These are phyloP conservation scores for Fragilariopsis cylindrus DNA, from an alignment of 108 stramenopile species.

Conservation along the genomic window DNA sequence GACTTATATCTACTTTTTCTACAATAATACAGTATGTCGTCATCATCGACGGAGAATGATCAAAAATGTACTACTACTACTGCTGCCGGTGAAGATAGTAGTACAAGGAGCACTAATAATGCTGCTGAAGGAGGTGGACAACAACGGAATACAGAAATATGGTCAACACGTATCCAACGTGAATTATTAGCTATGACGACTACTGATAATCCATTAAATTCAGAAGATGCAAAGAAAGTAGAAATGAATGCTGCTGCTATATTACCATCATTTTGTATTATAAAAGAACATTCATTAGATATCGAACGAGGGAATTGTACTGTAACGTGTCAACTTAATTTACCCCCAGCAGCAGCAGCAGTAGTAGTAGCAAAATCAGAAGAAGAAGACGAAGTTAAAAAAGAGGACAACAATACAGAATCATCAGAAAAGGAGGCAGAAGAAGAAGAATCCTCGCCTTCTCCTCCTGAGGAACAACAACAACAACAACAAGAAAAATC, in stretches of 20 bases:
- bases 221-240: conserved; percentile 42
- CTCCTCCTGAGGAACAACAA: too few species aligned
- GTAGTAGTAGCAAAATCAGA: background rate
- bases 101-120: background rate
- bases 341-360: conserved; percentile 22
- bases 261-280: conserved; percentile 72
- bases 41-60: too few species aligned
- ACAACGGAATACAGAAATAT: conserved; percentile 76
- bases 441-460: background rate
- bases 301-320: conserved; percentile 73
- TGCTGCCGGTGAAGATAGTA: background rate
- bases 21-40: too few species aligned
- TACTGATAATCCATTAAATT: conserved; percentile 69
- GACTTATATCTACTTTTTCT: too few species aligned
- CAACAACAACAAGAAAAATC: background rate
- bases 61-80: background rate
- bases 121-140: background rate
- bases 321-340: conserved; percentile 69
- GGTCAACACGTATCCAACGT: conserved; percentile 83
- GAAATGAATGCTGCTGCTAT: conserved; percentile 27
- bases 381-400: conserved; percentile 10
- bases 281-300: conserved; percentile 64
- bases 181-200: conserved; percentile 77
- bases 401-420: conserved; percentile 4
- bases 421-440: conserved; percentile 12